Evolutionary conservation across 306 rosid species (phyloP).

Genomic region (Quercus dentata): DNA sequence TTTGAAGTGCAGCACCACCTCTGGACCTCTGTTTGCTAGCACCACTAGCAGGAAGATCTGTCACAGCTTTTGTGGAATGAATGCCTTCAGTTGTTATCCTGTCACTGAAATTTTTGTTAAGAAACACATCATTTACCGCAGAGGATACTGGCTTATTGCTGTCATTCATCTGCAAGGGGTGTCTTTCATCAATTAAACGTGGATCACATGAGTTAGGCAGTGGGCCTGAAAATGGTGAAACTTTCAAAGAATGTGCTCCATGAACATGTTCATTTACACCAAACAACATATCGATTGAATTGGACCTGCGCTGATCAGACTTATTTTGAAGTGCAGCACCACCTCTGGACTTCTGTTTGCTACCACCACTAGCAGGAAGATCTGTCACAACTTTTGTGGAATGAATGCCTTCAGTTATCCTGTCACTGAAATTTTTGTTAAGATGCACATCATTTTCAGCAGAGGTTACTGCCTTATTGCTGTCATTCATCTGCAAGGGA

Average conservation of each 20-base stretch:
- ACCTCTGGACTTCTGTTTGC: slow-evolving; percentile 37
- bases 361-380: slow-evolving; percentile 35
- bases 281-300: slow-evolving; percentile 37
- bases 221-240: slow-evolving; percentile 34
- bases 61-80: slow-evolving; percentile 11
- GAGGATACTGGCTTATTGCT: too few species aligned
- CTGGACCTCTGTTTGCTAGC: slow-evolving; percentile 40
- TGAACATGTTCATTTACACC: slow-evolving; percentile 42
- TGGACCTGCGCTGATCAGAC: slow-evolving; percentile 31
- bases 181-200: too few species aligned
- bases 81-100: slow-evolving; percentile 21
- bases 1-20: slow-evolving; percentile 33
- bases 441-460: neutral
- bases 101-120: slow-evolving; percentile 21
- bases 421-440: slow-evolving; percentile 22
- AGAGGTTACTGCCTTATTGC: too few species aligned
- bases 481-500: too few species aligned
- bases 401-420: slow-evolving; percentile 16
- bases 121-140: neutral
- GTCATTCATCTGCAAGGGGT: too few species aligned
- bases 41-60: slow-evolving; percentile 35
- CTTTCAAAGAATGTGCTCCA: slow-evolving; percentile 30
- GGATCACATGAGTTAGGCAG: slow-evolving; percentile 24
- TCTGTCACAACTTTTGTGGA: slow-evolving; percentile 21
- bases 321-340: slow-evolving; percentile 35